Evolutionary conservation across 768 basidiomycete genomes (phyloP).

Genomic region (Heimioporus sp.): DNA sequence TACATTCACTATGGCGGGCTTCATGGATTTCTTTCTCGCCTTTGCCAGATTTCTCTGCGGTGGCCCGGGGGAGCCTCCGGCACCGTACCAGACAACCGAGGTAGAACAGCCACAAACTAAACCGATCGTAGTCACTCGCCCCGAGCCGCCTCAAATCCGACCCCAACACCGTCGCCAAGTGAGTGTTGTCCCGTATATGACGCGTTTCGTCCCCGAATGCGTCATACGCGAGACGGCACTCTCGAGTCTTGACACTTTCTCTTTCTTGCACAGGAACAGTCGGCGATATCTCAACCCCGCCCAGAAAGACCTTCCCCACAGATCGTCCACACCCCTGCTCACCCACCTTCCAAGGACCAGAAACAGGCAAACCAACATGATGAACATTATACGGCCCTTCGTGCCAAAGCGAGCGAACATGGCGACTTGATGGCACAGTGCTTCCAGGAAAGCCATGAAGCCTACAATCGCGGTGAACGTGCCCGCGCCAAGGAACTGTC

Average conservation of each 20-base stretch:
- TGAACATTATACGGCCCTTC: constrained; percentile 63
- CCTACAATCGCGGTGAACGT: constrained; percentile 71
- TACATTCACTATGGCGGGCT: constrained; percentile 16
- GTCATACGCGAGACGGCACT: constrained; percentile 1
- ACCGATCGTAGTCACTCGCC: background rate
- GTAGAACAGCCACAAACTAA: constrained; percentile 13
- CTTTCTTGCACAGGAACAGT: constrained; percentile 16
- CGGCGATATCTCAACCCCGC: constrained; percentile 14
- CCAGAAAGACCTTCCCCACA: constrained; percentile 16
- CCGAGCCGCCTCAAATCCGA: background rate
- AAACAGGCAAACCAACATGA: constrained; percentile 68
- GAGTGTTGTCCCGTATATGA: constrained; percentile 7
- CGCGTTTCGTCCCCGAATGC: background rate
- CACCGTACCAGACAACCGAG: constrained; percentile 1
- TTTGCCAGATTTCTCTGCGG: constrained; percentile 25
- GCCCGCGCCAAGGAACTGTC: constrained; percentile 81
- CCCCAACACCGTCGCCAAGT: constrained; percentile 12
- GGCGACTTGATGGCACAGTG: constrained; percentile 75
- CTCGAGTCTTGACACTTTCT: constrained; percentile 1
- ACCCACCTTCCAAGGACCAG: constrained; percentile 39
- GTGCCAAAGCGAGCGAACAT: constrained; percentile 73
- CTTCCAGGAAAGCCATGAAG: constrained; percentile 72
- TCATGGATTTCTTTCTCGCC: constrained; percentile 26
- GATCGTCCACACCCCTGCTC: background rate
- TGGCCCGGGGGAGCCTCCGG: constrained; percentile 14